phyloP scores from a whole-genome alignment of 441 rosid species.

The Pelargonium cotyledonis region DNA sequence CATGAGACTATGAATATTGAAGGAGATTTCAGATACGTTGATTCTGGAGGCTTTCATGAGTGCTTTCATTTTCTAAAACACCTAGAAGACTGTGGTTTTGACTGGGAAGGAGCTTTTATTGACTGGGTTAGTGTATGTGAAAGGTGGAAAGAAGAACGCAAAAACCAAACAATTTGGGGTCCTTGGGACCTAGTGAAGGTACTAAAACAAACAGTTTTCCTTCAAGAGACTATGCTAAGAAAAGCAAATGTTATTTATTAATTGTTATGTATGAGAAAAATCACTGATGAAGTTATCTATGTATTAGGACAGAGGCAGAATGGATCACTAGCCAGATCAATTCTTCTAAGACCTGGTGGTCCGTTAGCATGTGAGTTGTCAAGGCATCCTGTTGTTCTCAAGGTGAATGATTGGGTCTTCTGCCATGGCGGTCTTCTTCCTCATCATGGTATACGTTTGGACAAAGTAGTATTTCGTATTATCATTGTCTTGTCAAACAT shows the following conservation, averaged over 20 bases:
- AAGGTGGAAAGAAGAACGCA: constrained; percentile 42
- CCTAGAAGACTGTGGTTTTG: constrained; percentile 42
- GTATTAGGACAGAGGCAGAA: constrained; percentile 95
- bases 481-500: constrained; percentile 5
- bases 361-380: constrained; percentile 70
- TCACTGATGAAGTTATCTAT: constrained; percentile 27
- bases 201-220: constrained; percentile 20
- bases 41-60: constrained; percentile 69
- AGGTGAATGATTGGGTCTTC: constrained; percentile 84
- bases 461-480: too few relatives aligned
- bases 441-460: constrained; percentile 74
- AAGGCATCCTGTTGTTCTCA: constrained; percentile 60
- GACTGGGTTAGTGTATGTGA: constrained; percentile 49
- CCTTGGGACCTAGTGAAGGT: constrained; percentile 82
- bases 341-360: constrained; percentile 78
- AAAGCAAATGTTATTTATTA: too few relatives aligned
- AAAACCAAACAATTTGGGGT: constrained; percentile 53
- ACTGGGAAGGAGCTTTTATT: constrained; percentile 68
- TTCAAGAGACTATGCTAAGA: not conserved
- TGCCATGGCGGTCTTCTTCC: constrained; percentile 98
- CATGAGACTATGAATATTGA: constrained; percentile 92
- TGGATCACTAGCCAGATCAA: constrained; percentile 80
- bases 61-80: constrained; percentile 61
- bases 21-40: constrained; percentile 85
- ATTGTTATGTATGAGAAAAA: too few relatives aligned